These are phyloP conservation scores for Saprolegnia parasitica DNA, from an alignment of 352 stramenopile genomes.

Conservation along the genomic window DNA sequence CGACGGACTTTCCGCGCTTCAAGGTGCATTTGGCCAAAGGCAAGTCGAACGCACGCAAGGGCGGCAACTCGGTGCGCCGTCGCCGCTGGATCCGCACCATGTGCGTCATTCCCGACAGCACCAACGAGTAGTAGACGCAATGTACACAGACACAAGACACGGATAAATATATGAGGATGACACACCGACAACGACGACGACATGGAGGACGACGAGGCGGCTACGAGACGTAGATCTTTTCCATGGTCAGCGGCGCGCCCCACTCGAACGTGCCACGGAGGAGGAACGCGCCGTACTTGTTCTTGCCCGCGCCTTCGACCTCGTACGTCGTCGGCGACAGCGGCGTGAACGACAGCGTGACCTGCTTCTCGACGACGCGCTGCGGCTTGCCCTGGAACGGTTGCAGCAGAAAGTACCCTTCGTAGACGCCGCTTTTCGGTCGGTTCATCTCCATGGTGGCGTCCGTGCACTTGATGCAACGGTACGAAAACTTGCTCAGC, in stretches of 20 bases:
- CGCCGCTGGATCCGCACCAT: conserved; percentile 85
- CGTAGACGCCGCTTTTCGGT: conserved; percentile 18
- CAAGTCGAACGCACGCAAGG: conserved; percentile 72
- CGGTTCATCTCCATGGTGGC: not conserved
- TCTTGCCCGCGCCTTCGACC: conserved; percentile 15
- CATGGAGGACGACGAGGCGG: not conserved
- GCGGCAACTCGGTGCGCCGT: conserved; percentile 64
- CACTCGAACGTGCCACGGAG: conserved; percentile 19
- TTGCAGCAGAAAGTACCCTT: conserved; percentile 20
- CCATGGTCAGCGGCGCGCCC: conserved; percentile 8
- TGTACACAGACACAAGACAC: no score
- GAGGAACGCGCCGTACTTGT: conserved; percentile 23
- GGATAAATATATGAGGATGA: conserved; percentile 24
- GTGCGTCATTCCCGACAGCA: conserved; percentile 29
- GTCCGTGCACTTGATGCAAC: conserved; percentile 10
- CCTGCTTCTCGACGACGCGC: conserved; percentile 3
- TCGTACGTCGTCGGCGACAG: conserved; percentile 8
- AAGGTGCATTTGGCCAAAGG: conserved; percentile 73
- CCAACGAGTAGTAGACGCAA: not conserved
- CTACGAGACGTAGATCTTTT: conserved; percentile 23
- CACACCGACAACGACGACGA: not conserved
- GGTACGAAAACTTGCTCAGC: conserved; percentile 26
- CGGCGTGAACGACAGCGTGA: conserved; percentile 15
- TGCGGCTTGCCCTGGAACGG: conserved; percentile 2
- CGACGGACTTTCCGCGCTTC: conserved; percentile 79